Evolutionary conservation across 441 rosid genomes (phyloP).

Genomic region (Syzygium syzygioides): DNA sequence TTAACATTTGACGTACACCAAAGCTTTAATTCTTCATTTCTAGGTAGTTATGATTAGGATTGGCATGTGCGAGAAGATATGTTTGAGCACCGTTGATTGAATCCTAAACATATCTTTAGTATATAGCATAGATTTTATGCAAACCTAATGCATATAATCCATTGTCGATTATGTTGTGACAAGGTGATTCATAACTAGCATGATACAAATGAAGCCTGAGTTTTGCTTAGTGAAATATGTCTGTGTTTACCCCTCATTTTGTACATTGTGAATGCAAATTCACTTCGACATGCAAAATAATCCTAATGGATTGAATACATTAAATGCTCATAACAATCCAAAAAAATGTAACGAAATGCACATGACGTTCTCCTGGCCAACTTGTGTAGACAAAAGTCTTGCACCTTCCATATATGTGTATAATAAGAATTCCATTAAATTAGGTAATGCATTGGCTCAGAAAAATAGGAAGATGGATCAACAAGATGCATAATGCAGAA

Average conservation of each 20-base stretch:
- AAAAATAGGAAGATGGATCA: not conserved
- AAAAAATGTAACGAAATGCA: not conserved
- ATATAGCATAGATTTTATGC: not conserved
- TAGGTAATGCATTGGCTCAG: not conserved
- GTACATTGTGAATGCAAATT: not conserved
- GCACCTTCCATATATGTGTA: not conserved
- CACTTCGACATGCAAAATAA: not conserved
- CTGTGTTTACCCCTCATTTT: not conserved
- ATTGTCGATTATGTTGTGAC: not conserved
- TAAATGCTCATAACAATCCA: not conserved
- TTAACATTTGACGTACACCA: not conserved
- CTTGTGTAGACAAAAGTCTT: not conserved
- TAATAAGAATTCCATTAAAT: not conserved
- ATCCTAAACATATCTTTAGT: not conserved
- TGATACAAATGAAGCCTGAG: not conserved
- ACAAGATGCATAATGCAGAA: not conserved
- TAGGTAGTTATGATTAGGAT: not conserved
- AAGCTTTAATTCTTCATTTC: not conserved
- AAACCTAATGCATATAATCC: not conserved
- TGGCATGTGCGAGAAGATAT: not conserved
- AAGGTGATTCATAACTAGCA: not conserved
- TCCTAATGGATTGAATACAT: not conserved
- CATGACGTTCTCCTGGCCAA: not conserved
- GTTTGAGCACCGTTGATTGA: not conserved
- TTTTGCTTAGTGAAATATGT: not conserved